A percentile compares a stretch with the other conserved stretches of the same genome.
Conservation (phyloP, 768 basidiomycete species). For the Baorangia bicolor region DNA sequence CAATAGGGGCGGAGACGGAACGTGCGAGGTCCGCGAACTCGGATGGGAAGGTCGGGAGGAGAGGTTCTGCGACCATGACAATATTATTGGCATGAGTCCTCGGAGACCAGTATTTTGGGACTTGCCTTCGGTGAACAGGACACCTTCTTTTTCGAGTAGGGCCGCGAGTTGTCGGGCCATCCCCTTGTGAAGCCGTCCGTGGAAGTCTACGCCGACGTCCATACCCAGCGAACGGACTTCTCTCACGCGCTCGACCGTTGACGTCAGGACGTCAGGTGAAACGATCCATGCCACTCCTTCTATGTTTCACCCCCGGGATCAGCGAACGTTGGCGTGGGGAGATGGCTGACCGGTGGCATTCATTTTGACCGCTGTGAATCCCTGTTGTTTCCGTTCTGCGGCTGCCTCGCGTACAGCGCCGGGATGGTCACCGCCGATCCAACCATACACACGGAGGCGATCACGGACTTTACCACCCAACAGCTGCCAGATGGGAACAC, state of each 20-base stretch:
- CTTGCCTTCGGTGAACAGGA: conserved; percentile 64
- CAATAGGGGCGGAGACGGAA: conserved; percentile 58
- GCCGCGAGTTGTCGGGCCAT: conserved; percentile 69
- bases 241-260: conserved; percentile 51
- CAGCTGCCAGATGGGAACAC: conserved; percentile 62
- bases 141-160: conserved; percentile 55
- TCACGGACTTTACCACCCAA: conserved; percentile 70
- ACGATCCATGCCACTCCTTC: conserved; percentile 55
- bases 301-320: conserved; percentile 16
- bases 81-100: background rate
- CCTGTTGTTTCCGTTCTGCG: conserved; percentile 52
- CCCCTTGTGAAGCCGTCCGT: conserved; percentile 65
- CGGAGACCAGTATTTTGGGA: background rate
- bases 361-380: conserved; percentile 74
- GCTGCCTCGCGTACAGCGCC: conserved; percentile 52
- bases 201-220: conserved; percentile 70
- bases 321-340: background rate
- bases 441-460: conserved; percentile 57
- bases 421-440: conserved; percentile 51
- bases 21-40: conserved; percentile 60
- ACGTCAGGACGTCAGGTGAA: conserved; percentile 51
- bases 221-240: conserved; percentile 52
- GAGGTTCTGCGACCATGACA: conserved; percentile 41
- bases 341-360: conserved; percentile 51
- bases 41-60: conserved; percentile 57